Conservation (phyloP, 23 red algal species). For the Gracilariopsis chorda region DNA sequence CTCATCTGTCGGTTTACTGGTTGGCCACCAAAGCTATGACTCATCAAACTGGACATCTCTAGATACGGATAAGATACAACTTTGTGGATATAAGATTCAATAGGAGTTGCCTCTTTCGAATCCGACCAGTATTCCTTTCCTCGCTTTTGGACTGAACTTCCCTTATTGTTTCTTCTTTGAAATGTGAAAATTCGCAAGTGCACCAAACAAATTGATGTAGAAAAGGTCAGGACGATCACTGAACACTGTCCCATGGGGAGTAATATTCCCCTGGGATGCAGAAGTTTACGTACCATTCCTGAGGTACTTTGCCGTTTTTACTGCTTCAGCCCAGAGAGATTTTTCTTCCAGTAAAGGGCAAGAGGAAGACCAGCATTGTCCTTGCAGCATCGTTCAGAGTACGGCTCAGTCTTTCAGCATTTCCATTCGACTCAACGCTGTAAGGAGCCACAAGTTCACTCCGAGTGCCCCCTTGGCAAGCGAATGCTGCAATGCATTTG, state of each 20-base stretch:
- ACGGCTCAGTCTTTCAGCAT: too few species aligned
- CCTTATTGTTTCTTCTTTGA: not conserved
- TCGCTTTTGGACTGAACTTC: not conserved
- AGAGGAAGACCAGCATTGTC: too few species aligned
- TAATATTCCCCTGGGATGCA: not conserved
- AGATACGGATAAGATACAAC: not conserved
- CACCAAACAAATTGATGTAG: not conserved
- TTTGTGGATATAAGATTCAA: not conserved
- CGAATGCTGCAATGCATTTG: too few species aligned
- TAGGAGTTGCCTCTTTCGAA: not conserved
- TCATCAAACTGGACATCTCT: constrained; percentile 11
- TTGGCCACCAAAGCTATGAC: too few species aligned
- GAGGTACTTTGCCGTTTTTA: not conserved
- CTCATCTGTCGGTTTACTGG: not conserved
- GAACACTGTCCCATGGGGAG: not conserved
- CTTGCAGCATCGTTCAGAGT: too few species aligned
- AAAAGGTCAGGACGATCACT: not conserved
- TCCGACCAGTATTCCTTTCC: not conserved
- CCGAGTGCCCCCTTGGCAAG: too few species aligned
- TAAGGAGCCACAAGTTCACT: too few species aligned
- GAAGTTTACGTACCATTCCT: not conserved
- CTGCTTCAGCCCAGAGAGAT: not conserved
- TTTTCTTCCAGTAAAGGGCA: too few species aligned
- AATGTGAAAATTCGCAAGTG: not conserved
- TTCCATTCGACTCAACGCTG: too few species aligned